Percentiles rank a stretch among this genome's conserved stretches.
Conservation (phyloP, 106 monocot species). For the Narthecium ossifragum region DNA sequence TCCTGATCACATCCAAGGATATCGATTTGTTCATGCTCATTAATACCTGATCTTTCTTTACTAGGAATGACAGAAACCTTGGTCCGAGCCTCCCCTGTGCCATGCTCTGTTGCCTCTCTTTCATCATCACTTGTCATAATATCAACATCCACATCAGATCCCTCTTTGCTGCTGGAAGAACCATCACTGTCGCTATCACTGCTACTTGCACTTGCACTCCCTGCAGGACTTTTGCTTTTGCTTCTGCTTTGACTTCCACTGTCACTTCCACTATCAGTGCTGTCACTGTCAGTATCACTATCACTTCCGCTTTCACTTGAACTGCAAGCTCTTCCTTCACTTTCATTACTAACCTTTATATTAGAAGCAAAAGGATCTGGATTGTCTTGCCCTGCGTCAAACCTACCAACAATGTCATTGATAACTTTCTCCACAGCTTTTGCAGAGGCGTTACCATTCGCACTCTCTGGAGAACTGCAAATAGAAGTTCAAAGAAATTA, state of each 20-base stretch:
- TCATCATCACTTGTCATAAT: conserved; percentile 88
- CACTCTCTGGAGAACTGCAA: conserved; percentile 48
- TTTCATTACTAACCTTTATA: conserved; percentile 28
- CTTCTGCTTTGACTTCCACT: conserved; percentile 66
- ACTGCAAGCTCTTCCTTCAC: conserved; percentile 35
- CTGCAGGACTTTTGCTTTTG: conserved; percentile 57
- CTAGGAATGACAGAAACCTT: conserved; percentile 23
- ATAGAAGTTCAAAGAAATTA: conserved; percentile 1
- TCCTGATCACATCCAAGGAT: conserved; percentile 18
- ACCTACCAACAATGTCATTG: conserved; percentile 28
- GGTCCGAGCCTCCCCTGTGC: conserved; percentile 17
- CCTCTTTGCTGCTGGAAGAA: conserved; percentile 90
- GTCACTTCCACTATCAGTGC: conserved; percentile 76
- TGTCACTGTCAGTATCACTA: conserved; percentile 67
- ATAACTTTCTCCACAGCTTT: conserved; percentile 24
- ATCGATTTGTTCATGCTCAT: conserved; percentile 23
- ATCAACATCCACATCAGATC: conserved; percentile 79
- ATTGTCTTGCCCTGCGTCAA: conserved; percentile 27
- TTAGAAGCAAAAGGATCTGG: conserved; percentile 29
- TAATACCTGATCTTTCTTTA: conserved; percentile 9
- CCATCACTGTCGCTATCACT: conserved; percentile 92
- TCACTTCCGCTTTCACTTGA: conserved; percentile 91
- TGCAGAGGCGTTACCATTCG: conserved; percentile 11
- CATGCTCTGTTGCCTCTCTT: conserved; percentile 27
- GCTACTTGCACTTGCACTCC: conserved; percentile 75